Conservation (phyloP, 345 rosid genomes). For the Eucalyptus erythrocorys region DNA sequence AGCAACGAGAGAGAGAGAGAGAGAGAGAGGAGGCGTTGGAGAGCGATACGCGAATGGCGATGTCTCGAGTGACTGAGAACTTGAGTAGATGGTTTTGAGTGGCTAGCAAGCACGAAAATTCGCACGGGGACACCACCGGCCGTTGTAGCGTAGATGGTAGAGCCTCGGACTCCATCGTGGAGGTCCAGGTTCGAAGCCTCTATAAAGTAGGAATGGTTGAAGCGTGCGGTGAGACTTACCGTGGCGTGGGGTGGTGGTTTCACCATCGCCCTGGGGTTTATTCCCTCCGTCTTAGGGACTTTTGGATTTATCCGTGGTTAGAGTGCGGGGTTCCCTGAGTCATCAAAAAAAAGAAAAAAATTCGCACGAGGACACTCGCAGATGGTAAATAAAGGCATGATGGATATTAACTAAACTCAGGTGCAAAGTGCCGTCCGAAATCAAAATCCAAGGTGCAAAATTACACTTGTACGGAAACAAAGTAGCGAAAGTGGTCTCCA, state of each 20-base stretch:
- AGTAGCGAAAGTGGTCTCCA: neutral
- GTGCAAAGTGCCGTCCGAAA: neutral
- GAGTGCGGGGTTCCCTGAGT: no score
- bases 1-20: fast-evolving
- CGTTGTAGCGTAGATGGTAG: no score
- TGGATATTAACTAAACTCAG: fast-evolving
- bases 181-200: no score
- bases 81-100: fast-evolving
- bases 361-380: neutral
- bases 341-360: no score
- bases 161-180: no score
- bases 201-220: no score
- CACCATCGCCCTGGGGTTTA: no score
- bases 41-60: neutral
- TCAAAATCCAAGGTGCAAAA: neutral
- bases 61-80: neutral
- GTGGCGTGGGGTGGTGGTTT: no score
- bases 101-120: neutral
- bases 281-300: no score
- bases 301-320: no score
- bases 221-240: no score
- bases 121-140: no score
- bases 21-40: neutral
- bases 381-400: neutral
- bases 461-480: neutral